These are phyloP conservation scores for Mrakia gelida DNA, from an alignment of 768 basidiomycete genomes.

Conservation along the genomic window DNA sequence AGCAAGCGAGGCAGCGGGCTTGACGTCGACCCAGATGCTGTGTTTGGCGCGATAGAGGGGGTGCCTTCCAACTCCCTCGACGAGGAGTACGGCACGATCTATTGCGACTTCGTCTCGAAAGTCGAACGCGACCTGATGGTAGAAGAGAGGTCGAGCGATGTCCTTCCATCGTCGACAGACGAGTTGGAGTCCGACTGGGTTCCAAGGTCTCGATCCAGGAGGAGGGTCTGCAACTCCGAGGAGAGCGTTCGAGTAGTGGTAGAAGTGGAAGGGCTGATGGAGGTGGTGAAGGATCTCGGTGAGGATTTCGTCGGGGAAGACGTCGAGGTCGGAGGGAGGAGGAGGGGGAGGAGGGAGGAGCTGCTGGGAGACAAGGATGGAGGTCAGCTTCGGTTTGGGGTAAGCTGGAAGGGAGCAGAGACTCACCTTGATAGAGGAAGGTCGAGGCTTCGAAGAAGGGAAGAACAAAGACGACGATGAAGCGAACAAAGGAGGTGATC, in stretches of 20 bases:
- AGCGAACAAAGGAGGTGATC: background rate
- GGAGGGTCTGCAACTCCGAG: background rate
- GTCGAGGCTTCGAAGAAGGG: background rate
- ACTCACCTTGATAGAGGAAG: background rate
- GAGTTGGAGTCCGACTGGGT: background rate
- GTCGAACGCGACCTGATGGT: background rate
- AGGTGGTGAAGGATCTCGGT: background rate
- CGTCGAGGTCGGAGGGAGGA: background rate
- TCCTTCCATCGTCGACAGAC: background rate
- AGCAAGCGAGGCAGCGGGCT: too few species aligned
- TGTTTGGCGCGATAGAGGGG: background rate
- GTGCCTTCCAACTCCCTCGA: too few species aligned
- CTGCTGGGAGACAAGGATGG: background rate
- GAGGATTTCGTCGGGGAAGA: background rate
- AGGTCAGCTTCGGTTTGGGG: background rate
- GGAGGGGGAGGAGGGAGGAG: background rate
- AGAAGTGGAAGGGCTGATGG: background rate
- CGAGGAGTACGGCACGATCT: too few species aligned
- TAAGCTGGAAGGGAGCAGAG: background rate
- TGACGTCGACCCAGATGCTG: background rate
- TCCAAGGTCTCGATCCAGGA: background rate
- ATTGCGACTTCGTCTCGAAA: background rate
- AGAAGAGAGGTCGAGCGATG: slow-evolving; percentile 3
- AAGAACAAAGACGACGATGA: background rate
- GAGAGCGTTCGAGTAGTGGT: slow-evolving; percentile 3